Evolutionary conservation across 2,329 filamentous ascomycete genomes (phyloP), one percentile per base, ranked within the genome.

Genomic region (Trichoderma semiorbis): DNA sequence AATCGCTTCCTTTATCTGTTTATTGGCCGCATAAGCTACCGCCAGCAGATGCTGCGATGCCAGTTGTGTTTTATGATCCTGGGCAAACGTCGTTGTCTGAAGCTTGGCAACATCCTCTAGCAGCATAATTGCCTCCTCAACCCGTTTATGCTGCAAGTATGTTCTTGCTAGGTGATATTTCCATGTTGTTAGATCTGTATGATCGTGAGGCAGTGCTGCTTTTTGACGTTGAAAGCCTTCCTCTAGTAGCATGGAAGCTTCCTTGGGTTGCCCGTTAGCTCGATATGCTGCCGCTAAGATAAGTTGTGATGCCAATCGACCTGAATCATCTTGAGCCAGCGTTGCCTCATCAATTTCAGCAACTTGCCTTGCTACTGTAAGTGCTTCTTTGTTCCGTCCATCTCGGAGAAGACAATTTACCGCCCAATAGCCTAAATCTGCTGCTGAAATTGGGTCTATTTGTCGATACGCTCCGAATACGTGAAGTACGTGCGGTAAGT

Each of bases 91-190:
- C 36, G 36, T 18, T 18, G 36, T 18, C 14, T 18, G 6, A 18
- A 39, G 1, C 14, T 39, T 39, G 36, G 8, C 36, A 18, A 18
- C 7, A 39, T 39, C 36, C 16, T 39, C 36, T 8, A 39, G 16
- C 7, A 39, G 36, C 1, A 7, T 18, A 16, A 39, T 39, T 39
- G 36, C 36, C 7, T 16, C 36, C 14, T 39, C 7, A 18, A 39
- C 0, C 14, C 0, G 36, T 7, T 7, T 6, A 18, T 0, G 7
- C 3, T 16, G 1, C 2, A 16, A 16, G 14, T 39, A 39, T 39
- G 1, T 0, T 39, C 14, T 7, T 39, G 14, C 36, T 16, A 39
- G 14, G 14, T 39, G 34, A 36, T 36, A 7, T 36, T 36, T 5
- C 34, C 34, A 36, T 16, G 7, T 5, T 36, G 16, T 16, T 16